Base-by-base conservation (phyloP, 169 alveolate species). In the Plasmodium reichenowi region DNA sequence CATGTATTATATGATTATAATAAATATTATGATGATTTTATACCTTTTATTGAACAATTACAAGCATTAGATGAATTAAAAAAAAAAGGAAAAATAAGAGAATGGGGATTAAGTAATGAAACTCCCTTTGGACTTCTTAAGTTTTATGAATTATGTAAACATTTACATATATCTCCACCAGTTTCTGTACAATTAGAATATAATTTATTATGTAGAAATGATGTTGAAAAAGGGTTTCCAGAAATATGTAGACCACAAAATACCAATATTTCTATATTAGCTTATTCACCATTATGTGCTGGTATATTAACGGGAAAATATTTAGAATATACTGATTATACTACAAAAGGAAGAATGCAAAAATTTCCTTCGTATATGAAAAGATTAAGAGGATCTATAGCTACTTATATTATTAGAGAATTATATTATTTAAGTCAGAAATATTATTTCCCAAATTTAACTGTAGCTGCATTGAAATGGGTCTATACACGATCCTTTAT, bases 81-180 rank as follows among this genome's bases (percentile, higher is more conserved):
- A n/a, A 54, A 73, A 29, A 68, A 88, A 38, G 97, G 97, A 24
- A 95, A 95, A 94, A 96, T 94, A 59, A 94, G 96, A 22, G 95
- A 93, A 45, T 95, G 97, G 97, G 97, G 97, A 10, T 88, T 95
- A 54, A 89, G 95, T 74, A 95, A 95, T 85, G 97, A 94, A 90
- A 95, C 97, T 2, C 97, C 96, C 20, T 95, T 91, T 85, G 97
- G 97, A 0, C 72, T 93, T 38, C 62, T 94, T 68, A 92, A 89
- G 10, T 95, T 93, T 88, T 74, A 70, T 26, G 93, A 93, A 15
- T 88, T 94, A 43, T 66, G 75, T 32, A 71, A 93, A 88, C 88
- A 75, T 62, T 66, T 88, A 43, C 93, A 94, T 12, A 68, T 94
- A 20, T 93, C 92, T 1, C 94, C 92, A 12, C 96, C 97, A 8